Conservation (phyloP, 1,139 yeast genomes). For the Candida tetrigidarum region DNA sequence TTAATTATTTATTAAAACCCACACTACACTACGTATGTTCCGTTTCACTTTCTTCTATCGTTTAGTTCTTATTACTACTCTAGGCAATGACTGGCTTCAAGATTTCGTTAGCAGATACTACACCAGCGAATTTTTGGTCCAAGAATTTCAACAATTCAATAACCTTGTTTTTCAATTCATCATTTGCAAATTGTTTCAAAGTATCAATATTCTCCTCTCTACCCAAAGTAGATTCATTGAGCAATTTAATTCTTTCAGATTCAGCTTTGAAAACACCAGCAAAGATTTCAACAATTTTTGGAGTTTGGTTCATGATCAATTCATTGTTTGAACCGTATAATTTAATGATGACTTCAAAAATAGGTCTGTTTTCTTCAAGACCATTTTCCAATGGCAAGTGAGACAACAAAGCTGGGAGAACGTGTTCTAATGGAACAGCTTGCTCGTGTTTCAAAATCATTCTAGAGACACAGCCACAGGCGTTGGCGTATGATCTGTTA, state of each 20-base stretch:
- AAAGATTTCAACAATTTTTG: constrained; percentile 67
- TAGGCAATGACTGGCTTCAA: constrained; percentile 58
- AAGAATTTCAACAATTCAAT: constrained; percentile 74
- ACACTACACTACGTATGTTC: background rate
- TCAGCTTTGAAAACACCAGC: constrained; percentile 76
- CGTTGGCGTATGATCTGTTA: constrained; percentile 88
- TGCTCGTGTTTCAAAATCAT: constrained; percentile 75
- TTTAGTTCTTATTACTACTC: background rate
- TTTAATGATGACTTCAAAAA: constrained; percentile 75
- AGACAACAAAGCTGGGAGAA: constrained; percentile 72
- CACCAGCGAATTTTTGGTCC: constrained; percentile 65
- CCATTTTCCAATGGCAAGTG: constrained; percentile 90
- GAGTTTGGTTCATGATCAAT: constrained; percentile 60
- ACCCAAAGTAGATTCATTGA: constrained; percentile 75
- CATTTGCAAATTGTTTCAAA: constrained; percentile 76
- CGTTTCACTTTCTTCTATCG: too few species aligned
- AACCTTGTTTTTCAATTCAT: constrained; percentile 65
- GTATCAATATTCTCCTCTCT: constrained; percentile 82
- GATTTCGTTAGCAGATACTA: constrained; percentile 58
- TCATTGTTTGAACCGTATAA: constrained; percentile 69
- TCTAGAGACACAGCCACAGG: constrained; percentile 97
- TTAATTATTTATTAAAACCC: background rate
- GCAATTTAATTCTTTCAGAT: constrained; percentile 68
- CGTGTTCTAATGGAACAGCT: constrained; percentile 79
- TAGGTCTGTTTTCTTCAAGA: constrained; percentile 91